Percentiles rank a stretch among this genome's conserved stretches.
These are phyloP conservation scores for Malus hybrid DNA, from an alignment of 331 rosid species.

Conservation along the genomic window DNA sequence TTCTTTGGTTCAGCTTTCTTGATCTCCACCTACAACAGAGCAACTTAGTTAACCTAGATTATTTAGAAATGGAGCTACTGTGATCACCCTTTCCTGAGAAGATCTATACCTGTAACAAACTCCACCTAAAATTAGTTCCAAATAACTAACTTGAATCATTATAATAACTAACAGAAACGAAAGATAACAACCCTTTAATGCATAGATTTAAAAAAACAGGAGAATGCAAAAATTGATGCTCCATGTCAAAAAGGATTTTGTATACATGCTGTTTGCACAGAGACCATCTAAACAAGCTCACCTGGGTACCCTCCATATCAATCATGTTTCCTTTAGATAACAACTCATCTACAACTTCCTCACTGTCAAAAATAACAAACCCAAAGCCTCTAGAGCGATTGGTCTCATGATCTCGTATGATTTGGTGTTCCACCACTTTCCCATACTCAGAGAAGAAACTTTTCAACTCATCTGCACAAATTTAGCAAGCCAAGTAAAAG, in stretches of 20 bases:
- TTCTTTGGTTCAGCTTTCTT: conserved; percentile 72
- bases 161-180: neutral
- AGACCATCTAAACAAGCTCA: conserved; percentile 35
- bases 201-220: conserved; percentile 1
- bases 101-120: conserved; percentile 40
- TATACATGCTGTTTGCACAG: conserved; percentile 20
- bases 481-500: neutral
- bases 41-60: conserved; percentile 55
- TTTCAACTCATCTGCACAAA: conserved; percentile 40
- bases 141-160: neutral
- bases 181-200: neutral
- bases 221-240: conserved; percentile 18
- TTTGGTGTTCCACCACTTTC: conserved; percentile 48
- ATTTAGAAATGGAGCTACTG: conserved; percentile 24
- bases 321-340: conserved; percentile 61
- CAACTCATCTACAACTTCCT: conserved; percentile 60
- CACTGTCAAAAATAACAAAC: conserved; percentile 50
- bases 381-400: conserved; percentile 60
- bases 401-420: conserved; percentile 54
- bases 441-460: conserved; percentile 41
- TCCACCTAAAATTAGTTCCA: conserved; percentile 34
- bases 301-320: conserved; percentile 67
- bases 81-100: conserved; percentile 30
- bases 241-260: conserved; percentile 12
- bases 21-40: conserved; percentile 72